phyloP scores from a whole-genome alignment of 78 protist genomes.

The Dictyostelium citrinum region DNA sequence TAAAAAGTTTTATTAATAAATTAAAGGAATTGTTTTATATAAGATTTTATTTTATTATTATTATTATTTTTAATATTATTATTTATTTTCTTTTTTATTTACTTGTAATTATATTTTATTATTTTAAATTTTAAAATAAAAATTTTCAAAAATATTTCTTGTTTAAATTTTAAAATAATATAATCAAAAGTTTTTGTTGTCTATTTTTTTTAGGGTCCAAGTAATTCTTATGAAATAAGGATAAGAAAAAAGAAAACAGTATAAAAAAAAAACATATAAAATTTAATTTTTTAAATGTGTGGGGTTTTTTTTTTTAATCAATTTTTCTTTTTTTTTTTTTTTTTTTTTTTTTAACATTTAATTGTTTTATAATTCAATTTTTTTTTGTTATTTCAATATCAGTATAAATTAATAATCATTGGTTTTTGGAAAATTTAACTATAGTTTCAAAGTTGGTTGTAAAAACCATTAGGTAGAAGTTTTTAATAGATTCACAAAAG shows the following conservation, averaged over 20 bases:
- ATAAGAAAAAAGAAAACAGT: background rate
- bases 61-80: too few relatives aligned
- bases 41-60: too few relatives aligned
- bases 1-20: too few relatives aligned
- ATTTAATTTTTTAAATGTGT: background rate
- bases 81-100: too few relatives aligned
- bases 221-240: background rate
- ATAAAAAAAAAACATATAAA: background rate
- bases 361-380: background rate
- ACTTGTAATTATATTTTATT: too few relatives aligned
- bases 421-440: background rate
- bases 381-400: background rate
- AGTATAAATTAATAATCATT: background rate
- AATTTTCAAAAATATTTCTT: background rate
- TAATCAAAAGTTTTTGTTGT: background rate
- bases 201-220: background rate
- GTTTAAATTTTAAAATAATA: background rate
- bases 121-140: background rate
- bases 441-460: background rate
- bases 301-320: background rate
- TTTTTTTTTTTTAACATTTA: background rate
- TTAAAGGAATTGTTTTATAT: too few relatives aligned
- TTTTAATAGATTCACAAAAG: background rate
- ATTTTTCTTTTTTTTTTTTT: background rate
- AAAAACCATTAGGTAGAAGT: background rate